phyloP scores from a whole-genome alignment of 805 yeast species.

The Hanseniaspora jakobsenii region DNA sequence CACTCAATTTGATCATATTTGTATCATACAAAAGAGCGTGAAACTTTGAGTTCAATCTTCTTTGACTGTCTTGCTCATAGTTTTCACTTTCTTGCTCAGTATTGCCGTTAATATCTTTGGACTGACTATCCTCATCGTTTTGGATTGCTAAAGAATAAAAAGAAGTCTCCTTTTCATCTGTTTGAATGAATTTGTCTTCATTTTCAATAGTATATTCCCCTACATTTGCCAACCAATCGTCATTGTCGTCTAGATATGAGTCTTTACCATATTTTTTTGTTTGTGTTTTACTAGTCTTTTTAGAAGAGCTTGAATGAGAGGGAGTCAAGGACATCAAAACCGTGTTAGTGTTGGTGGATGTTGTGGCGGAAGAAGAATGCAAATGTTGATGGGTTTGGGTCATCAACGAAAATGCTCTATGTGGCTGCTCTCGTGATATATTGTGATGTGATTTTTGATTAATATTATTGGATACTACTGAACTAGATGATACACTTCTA shows the following conservation, averaged over 20 bases:
- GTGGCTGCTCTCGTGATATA: slow-evolving; percentile 12
- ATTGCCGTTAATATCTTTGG: too few species aligned
- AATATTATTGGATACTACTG: neutral
- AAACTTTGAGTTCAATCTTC: slow-evolving; percentile 41
- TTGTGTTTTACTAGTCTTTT: neutral
- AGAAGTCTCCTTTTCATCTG: neutral
- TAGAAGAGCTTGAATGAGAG: neutral
- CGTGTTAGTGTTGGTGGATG: neutral
- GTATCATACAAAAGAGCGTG: slow-evolving; percentile 44
- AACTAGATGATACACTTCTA: slow-evolving; percentile 2
- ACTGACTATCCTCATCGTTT: neutral
- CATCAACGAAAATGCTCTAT: slow-evolving; percentile 12
- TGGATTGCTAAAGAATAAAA: neutral
- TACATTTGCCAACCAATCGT: slow-evolving; percentile 13
- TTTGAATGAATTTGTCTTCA: slow-evolving; percentile 7
- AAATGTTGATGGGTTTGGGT: slow-evolving; percentile 6
- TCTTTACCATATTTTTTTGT: neutral
- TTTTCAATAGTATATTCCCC: slow-evolving; percentile 14
- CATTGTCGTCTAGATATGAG: slow-evolving; percentile 7
- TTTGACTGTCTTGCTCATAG: slow-evolving; percentile 25
- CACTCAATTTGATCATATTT: slow-evolving; percentile 51
- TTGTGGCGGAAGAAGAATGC: neutral
- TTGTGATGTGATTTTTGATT: slow-evolving; percentile 13
- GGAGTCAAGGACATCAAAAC: neutral
- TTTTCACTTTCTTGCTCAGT: slow-evolving; percentile 18